phyloP scores from a whole-genome alignment of 2,329 filamentous ascomycete species.

The Graphiopsis chlorocephala region DNA sequence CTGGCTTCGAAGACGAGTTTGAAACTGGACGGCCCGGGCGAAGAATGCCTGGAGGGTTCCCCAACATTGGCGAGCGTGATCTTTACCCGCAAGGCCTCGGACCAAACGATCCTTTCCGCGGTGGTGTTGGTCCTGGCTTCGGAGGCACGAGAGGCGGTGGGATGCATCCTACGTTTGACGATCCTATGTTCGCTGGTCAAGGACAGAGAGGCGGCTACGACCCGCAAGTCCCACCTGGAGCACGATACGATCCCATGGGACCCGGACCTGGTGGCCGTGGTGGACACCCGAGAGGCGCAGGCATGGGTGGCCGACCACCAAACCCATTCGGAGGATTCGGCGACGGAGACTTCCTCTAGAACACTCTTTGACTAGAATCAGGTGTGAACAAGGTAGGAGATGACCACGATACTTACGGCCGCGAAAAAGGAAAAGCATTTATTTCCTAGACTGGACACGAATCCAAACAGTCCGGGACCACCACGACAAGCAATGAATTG shows the following conservation, averaged over 20 bases:
- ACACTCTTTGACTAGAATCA: neutral
- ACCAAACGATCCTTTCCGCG: slow-evolving; percentile 76
- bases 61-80: slow-evolving; percentile 77
- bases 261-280: slow-evolving; percentile 55
- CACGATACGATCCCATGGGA: slow-evolving; percentile 85
- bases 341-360: slow-evolving; percentile 56
- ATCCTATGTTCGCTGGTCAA: slow-evolving; percentile 70
- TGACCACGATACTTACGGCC: neutral
- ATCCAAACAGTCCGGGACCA: neutral
- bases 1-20: slow-evolving; percentile 90
- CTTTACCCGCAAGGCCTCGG: slow-evolving; percentile 83
- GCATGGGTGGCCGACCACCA: slow-evolving; percentile 48
- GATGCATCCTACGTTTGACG: slow-evolving; percentile 96
- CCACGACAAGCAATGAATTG: neutral
- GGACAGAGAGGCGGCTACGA: slow-evolving; percentile 55
- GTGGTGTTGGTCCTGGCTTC: slow-evolving; percentile 57
- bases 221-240: slow-evolving; percentile 76
- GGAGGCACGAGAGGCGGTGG: slow-evolving; percentile 61
- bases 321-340: slow-evolving; percentile 63
- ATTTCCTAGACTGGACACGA: neutral
- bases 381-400: neutral
- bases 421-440: neutral
- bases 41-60: slow-evolving; percentile 34
- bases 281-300: slow-evolving; percentile 46
- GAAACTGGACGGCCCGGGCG: slow-evolving; percentile 71